A percentile compares a stretch with the other conserved stretches of the same genome.
These are phyloP conservation scores for Aegilops longissima DNA, from an alignment of 176 grass and related monocot genomes.

Conservation along the genomic window DNA sequence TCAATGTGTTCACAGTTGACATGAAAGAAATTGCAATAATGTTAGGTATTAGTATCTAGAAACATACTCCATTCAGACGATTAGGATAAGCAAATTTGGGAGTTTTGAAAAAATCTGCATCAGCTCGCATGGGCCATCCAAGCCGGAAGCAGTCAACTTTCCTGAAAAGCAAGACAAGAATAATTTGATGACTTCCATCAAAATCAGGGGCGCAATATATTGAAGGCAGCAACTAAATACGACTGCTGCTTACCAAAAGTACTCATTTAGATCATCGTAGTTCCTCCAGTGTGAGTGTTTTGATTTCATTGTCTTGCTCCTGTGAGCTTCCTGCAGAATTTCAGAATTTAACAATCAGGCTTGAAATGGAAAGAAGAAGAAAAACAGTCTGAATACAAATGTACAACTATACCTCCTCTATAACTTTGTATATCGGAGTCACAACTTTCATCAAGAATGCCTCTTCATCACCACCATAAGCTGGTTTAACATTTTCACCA, in stretches of 20 bases:
- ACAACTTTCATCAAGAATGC: constrained; percentile 86
- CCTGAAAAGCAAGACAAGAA: constrained; percentile 53
- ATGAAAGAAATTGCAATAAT: background rate
- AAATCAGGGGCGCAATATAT: constrained; percentile 8
- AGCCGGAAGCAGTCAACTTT: constrained; percentile 89
- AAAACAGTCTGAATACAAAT: constrained; percentile 9
- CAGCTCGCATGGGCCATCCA: constrained; percentile 93
- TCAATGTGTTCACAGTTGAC: background rate
- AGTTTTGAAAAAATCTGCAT: constrained; percentile 93
- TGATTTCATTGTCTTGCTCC: constrained; percentile 76
- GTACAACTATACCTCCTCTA: constrained; percentile 57
- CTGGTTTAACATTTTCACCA: constrained; percentile 89
- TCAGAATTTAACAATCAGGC: background rate
- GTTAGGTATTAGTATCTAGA: background rate
- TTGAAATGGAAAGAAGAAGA: constrained; percentile 20
- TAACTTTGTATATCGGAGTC: constrained; percentile 84
- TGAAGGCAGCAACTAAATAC: background rate
- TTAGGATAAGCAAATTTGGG: constrained; percentile 29
- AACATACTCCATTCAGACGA: constrained; percentile 57
- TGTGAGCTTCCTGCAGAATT: constrained; percentile 77
- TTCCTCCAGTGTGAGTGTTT: constrained; percentile 99
- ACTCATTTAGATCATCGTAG: constrained; percentile 98
- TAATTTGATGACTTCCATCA: constrained; percentile 1
- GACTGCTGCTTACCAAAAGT: constrained; percentile 68
- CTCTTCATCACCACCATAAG: constrained; percentile 87